Evolutionary conservation across 192 early-diverging fungal species (phyloP).

Genomic region (Gryganskiella cystojenkinii): DNA sequence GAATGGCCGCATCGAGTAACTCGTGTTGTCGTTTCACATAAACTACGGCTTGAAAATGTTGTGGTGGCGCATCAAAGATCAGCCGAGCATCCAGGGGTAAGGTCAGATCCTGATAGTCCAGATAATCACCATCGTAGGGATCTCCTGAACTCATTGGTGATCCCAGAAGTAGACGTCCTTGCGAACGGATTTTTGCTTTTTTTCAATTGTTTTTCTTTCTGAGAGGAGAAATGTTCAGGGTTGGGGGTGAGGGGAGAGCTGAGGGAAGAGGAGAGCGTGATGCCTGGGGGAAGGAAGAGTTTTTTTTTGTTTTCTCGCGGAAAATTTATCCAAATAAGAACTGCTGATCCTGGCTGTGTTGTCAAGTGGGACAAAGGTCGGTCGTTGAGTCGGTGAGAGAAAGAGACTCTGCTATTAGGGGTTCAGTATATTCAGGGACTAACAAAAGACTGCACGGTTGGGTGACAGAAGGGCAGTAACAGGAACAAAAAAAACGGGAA

Average conservation of each 20-base stretch:
- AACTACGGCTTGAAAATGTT: slow-evolving; percentile 30
- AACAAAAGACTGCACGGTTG: too few species aligned
- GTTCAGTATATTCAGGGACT: background rate
- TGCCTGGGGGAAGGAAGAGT: background rate
- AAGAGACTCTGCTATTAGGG: too few species aligned
- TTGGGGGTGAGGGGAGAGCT: background rate
- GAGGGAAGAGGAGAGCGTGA: background rate
- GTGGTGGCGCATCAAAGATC: slow-evolving; percentile 49
- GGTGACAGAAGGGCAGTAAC: too few species aligned
- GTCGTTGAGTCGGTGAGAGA: too few species aligned
- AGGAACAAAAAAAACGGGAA: too few species aligned
- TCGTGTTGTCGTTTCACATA: slow-evolving; percentile 50
- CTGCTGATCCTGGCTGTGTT: too few species aligned
- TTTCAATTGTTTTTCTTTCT: too few species aligned
- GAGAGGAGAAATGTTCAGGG: too few species aligned
- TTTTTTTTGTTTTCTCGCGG: slow-evolving; percentile 4
- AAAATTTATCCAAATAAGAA: too few species aligned
- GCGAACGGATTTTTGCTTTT: background rate
- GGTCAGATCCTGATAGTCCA: slow-evolving; percentile 44
- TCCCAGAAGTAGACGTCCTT: background rate
- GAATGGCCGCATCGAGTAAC: slow-evolving; percentile 37
- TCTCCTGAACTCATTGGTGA: slow-evolving; percentile 19
- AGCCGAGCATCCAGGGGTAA: slow-evolving; percentile 33
- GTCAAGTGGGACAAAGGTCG: too few species aligned
- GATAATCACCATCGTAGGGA: slow-evolving; percentile 14